phyloP scores from a whole-genome alignment of 768 basidiomycete species.

The Pulveroboletus sp. region DNA sequence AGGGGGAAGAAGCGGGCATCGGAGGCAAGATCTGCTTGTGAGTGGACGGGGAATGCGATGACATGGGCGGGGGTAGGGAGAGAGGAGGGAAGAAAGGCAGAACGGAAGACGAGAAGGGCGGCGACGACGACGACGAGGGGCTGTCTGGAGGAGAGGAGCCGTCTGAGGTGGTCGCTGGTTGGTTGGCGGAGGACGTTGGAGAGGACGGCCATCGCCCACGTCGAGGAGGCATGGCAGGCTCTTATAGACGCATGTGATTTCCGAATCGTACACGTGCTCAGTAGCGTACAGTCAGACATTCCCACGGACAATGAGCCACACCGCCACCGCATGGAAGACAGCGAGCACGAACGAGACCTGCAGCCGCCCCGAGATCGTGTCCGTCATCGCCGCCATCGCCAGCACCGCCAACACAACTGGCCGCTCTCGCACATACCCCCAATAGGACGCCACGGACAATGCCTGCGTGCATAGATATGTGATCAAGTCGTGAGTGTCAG shows the following conservation, averaged over 20 bases:
- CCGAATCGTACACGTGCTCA: neutral
- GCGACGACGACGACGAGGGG: slow-evolving; percentile 41
- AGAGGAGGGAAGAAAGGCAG: slow-evolving; percentile 27
- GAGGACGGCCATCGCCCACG: slow-evolving; percentile 13
- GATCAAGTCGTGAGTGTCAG: neutral
- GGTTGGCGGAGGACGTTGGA: slow-evolving; percentile 3
- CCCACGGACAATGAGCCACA: slow-evolving; percentile 14
- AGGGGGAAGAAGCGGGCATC: slow-evolving; percentile 63
- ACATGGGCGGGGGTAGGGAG: slow-evolving; percentile 41
- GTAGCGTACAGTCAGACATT: neutral
- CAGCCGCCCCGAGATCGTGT: slow-evolving; percentile 43
- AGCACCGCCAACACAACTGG: slow-evolving; percentile 25
- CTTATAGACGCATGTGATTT: slow-evolving; percentile 10
- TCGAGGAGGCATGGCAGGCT: neutral
- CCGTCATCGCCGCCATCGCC: slow-evolving; percentile 37
- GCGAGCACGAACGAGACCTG: slow-evolving; percentile 36
- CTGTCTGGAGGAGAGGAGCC: slow-evolving; percentile 10
- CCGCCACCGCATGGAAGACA: slow-evolving; percentile 34
- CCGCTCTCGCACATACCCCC: slow-evolving; percentile 23
- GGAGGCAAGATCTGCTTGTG: slow-evolving; percentile 46
- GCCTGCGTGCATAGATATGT: slow-evolving; percentile 11
- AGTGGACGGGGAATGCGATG: slow-evolving; percentile 64
- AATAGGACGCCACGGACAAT: slow-evolving; percentile 20
- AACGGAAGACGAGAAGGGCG: slow-evolving; percentile 48
- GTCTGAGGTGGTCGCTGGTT: neutral